Conservation (phyloP, 331 rosid species). For the Malus hybrid region DNA sequence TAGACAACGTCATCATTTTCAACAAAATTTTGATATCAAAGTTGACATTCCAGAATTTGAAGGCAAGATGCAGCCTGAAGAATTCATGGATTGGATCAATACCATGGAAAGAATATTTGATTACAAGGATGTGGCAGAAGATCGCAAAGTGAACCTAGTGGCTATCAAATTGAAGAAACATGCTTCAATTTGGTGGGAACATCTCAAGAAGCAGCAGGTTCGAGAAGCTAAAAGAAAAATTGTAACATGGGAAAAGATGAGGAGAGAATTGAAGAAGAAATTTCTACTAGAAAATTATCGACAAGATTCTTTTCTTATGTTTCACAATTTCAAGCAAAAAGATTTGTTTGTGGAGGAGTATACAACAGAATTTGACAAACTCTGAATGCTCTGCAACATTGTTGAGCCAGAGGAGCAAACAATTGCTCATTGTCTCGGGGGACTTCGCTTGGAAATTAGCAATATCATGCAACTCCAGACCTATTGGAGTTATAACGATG, state of each 20-base stretch:
- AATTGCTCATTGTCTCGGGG: neutral
- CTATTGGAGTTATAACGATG: neutral
- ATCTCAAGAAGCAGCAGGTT: neutral
- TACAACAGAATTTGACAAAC: neutral
- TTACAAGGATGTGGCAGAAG: neutral
- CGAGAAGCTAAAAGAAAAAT: neutral
- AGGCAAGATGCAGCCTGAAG: neutral
- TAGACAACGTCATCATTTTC: neutral
- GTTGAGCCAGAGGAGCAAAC: neutral
- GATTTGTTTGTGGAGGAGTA: neutral
- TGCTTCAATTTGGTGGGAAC: neutral
- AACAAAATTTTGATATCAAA: neutral
- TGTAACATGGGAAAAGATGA: neutral
- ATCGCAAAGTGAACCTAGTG: neutral
- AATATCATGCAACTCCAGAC: neutral
- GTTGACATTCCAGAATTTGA: neutral
- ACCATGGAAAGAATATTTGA: neutral
- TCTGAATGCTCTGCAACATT: neutral
- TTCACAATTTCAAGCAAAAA: neutral
- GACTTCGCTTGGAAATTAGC: neutral
- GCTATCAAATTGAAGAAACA: neutral
- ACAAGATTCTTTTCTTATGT: neutral
- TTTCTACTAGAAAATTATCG: neutral
- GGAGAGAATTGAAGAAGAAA: neutral
- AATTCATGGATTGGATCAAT: neutral